Conservation (phyloP, 345 rosid genomes). For the Eucalyptus regnans region DNA sequence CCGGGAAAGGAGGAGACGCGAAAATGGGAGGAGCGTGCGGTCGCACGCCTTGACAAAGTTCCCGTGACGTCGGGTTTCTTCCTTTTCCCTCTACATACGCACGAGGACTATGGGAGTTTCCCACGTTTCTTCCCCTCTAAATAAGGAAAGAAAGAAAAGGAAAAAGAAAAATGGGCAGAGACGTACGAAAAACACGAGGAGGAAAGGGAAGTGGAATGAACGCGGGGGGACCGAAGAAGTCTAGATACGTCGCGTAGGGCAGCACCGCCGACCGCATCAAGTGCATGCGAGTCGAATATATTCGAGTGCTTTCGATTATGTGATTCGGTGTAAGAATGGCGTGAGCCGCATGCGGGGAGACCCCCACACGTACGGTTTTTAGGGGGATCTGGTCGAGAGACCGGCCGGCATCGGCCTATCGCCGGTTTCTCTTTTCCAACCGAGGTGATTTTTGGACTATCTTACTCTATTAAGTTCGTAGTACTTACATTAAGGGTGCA, state of each 20-base stretch:
- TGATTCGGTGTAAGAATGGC: not conserved
- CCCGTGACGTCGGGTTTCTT: not conserved
- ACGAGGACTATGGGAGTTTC: not conserved
- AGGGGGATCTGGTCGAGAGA: no score
- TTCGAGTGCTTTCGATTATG: not conserved
- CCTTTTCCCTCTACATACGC: not conserved
- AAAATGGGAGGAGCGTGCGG: not conserved
- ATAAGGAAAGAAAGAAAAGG: not conserved
- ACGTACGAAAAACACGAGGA: not conserved
- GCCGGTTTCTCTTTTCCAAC: no score
- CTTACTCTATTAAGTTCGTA: no score
- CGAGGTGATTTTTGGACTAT: no score
- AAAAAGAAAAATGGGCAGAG: not conserved
- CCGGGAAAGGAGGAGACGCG: not conserved
- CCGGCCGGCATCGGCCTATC: no score
- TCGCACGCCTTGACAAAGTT: not conserved
- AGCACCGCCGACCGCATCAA: not conserved
- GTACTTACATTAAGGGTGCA: not conserved
- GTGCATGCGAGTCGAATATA: accelerated
- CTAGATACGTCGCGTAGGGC: not conserved
- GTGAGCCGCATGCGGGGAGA: no score
- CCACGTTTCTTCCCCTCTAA: not conserved
- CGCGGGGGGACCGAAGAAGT: not conserved
- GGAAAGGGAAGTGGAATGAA: not conserved
- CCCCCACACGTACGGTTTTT: no score